A percentile compares a stretch with the other conserved stretches of the same genome.
phyloP scores from a whole-genome alignment of 495 filamentous ascomycete species.

The Tuber brumale region DNA sequence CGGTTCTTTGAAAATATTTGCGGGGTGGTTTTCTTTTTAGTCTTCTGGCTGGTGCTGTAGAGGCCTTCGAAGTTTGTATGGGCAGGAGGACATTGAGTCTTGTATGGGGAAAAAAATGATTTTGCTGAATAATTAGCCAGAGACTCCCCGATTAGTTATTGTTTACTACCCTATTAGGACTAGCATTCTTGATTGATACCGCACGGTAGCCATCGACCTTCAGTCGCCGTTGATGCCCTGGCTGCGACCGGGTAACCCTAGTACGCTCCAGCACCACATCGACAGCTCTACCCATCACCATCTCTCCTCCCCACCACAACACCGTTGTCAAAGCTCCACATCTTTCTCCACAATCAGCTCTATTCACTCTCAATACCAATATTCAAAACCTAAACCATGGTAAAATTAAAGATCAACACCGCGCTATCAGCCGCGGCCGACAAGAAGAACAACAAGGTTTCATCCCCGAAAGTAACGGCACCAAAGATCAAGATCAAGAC shows the following conservation, averaged over 20 bases:
- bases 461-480: constrained; percentile 46
- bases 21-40: too few species aligned
- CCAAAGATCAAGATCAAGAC: constrained; percentile 42
- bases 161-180: too few species aligned
- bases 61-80: too few species aligned
- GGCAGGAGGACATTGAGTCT: too few species aligned
- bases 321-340: background rate
- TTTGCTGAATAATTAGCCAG: too few species aligned
- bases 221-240: background rate
- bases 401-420: constrained; percentile 52
- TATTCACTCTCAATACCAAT: background rate
- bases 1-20: too few species aligned
- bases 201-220: background rate
- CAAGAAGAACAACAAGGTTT: constrained; percentile 48
- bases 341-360: background rate
- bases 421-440: constrained; percentile 47
- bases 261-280: background rate
- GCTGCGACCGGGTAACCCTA: background rate
- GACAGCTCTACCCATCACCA: background rate
- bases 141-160: too few species aligned
- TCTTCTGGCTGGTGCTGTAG: too few species aligned
- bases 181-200: too few species aligned
- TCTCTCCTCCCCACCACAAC: background rate
- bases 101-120: too few species aligned
- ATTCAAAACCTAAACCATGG: constrained; percentile 42